Conservation (phyloP, 768 basidiomycete species). For the Trametes meyenii region DNA sequence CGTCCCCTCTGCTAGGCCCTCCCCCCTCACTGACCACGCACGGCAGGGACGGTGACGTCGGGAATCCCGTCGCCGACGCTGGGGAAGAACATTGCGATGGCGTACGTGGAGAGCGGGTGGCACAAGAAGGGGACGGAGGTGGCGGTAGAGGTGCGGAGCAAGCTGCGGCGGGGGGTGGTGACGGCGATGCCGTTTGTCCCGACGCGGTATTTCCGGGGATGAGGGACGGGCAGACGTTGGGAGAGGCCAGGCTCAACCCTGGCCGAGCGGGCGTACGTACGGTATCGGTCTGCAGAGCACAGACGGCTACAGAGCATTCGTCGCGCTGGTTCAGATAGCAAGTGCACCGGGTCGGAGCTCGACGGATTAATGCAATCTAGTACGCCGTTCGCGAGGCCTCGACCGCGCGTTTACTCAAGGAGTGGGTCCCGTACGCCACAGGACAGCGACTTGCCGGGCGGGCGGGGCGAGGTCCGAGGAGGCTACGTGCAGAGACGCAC, state of each 20-base stretch:
- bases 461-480: no score
- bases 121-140: constrained; percentile 93
- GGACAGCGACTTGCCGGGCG: no score
- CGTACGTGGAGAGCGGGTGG: constrained; percentile 76
- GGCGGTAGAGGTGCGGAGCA: constrained; percentile 82
- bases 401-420: no score
- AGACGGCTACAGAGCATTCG: no score
- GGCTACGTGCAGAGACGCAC: no score
- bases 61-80: constrained; percentile 95
- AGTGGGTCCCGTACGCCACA: no score
- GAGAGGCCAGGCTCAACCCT: constrained; percentile 1
- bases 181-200: constrained; percentile 88
- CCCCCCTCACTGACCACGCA: not conserved
- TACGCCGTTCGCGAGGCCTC: no score
- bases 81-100: constrained; percentile 95
- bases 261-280: not conserved
- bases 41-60: constrained; percentile 77
- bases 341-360: no score
- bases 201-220: constrained; percentile 79
- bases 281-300: no score
- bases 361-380: no score
- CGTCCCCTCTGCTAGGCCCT: constrained; percentile 28
- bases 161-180: constrained; percentile 71
- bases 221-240: not conserved
- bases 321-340: no score